phyloP scores from a whole-genome alignment of 768 basidiomycete species.

The Mycena vitilis region DNA sequence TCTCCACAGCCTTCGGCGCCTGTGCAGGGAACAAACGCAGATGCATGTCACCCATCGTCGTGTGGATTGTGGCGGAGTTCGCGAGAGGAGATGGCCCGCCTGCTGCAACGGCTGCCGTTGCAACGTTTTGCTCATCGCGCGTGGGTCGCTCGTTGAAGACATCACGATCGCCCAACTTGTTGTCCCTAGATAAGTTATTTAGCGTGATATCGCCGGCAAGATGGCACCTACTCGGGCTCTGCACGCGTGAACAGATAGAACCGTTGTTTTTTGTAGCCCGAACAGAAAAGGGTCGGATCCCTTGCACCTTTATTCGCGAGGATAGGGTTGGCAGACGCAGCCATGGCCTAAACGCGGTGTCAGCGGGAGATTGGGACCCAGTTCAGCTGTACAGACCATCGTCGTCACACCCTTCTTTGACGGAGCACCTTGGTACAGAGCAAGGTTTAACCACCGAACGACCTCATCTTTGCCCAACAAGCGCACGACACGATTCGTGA shows the following conservation, averaged over 20 bases:
- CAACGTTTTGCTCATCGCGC: slow-evolving; percentile 93
- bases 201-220: slow-evolving; percentile 1
- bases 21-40: slow-evolving; percentile 90
- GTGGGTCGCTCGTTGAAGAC: slow-evolving; percentile 99
- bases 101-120: slow-evolving; percentile 62
- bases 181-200: slow-evolving; percentile 64
- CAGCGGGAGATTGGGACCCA: slow-evolving; percentile 15
- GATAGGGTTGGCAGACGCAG: slow-evolving; percentile 94
- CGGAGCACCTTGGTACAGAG: slow-evolving; percentile 94
- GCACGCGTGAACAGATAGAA: slow-evolving; percentile 96
- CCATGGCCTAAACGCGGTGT: slow-evolving; percentile 76
- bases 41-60: slow-evolving; percentile 94
- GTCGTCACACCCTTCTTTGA: slow-evolving; percentile 87
- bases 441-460: slow-evolving; percentile 88
- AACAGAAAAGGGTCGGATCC: slow-evolving; percentile 94
- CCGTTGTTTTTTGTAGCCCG: slow-evolving; percentile 90
- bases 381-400: slow-evolving; percentile 60
- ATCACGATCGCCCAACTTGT: slow-evolving; percentile 84
- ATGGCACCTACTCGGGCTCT: slow-evolving; percentile 81
- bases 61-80: slow-evolving; percentile 90
- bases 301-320: slow-evolving; percentile 85
- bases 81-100: slow-evolving; percentile 79
- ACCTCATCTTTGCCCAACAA: slow-evolving; percentile 95
- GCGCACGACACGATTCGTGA: slow-evolving; percentile 91
- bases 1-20: slow-evolving; percentile 96